These are phyloP conservation scores for Fusarium bulbicola DNA, from an alignment of 2,329 filamentous ascomycete genomes.

Conservation along the genomic window DNA sequence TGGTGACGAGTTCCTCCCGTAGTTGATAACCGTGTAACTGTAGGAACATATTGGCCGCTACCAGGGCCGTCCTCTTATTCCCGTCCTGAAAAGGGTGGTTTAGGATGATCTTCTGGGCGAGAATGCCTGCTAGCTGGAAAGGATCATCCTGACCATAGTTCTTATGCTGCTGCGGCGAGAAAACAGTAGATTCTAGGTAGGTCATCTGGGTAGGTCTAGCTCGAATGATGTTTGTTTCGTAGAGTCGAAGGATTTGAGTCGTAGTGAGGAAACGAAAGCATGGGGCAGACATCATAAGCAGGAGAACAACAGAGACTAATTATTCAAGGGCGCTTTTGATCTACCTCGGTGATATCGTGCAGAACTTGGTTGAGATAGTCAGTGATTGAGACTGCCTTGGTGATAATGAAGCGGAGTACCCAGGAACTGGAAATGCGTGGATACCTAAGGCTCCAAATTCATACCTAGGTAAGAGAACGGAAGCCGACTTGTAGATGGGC, in stretches of 20 bases:
- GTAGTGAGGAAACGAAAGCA: neutral
- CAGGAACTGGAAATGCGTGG: neutral
- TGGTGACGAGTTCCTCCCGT: neutral
- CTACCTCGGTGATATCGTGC: no score
- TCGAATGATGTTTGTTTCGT: neutral
- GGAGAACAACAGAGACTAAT: neutral
- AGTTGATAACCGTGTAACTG: neutral
- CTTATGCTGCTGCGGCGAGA: neutral
- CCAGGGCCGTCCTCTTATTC: neutral
- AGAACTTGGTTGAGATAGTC: neutral
- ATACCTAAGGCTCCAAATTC: neutral
- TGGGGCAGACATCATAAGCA: neutral
- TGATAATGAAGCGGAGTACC: neutral
- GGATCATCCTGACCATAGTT: neutral
- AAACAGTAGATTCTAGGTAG: neutral
- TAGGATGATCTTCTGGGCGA: neutral
- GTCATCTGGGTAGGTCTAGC: neutral
- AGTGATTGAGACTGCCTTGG: neutral
- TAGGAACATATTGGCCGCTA: neutral
- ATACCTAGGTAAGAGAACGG: neutral
- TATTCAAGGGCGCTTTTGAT: neutral
- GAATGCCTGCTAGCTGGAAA: neutral
- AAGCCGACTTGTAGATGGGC: neutral
- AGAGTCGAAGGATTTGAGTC: neutral
- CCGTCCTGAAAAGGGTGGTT: neutral